phyloP scores from a whole-genome alignment of 2,329 filamentous ascomycete genomes.

The Aspergillus texensis region DNA sequence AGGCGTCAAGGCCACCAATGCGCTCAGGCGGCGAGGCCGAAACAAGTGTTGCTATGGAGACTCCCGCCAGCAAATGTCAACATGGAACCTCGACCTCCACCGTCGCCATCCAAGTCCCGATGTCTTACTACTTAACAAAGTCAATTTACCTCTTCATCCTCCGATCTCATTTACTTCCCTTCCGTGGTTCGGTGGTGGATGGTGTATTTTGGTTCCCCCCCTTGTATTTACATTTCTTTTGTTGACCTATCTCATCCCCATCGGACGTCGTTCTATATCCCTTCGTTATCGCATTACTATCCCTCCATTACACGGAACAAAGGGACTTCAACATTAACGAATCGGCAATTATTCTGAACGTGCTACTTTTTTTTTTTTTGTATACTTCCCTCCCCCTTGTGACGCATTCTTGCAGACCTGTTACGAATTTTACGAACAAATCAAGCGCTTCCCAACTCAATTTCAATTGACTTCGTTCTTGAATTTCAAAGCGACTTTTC shows the following conservation, averaged over 20 bases:
- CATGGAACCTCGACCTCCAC: conserved; percentile 18
- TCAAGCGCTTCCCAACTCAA: conserved; percentile 4
- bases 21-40: conserved; percentile 14
- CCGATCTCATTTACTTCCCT: conserved; percentile 18
- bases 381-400: conserved; percentile 6
- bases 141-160: conserved; percentile 11
- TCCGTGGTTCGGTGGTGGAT: conserved; percentile 16
- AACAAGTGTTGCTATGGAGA: conserved; percentile 34
- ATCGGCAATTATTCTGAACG: conserved; percentile 19
- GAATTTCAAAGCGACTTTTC: conserved; percentile 1
- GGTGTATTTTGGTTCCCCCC: conserved; percentile 13
- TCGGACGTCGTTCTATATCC: conserved; percentile 14
- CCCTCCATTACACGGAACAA: conserved; percentile 12
- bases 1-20: conserved; percentile 15
- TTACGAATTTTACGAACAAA: conserved; percentile 22
- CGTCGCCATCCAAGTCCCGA: conserved; percentile 22
- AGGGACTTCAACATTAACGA: conserved; percentile 17
- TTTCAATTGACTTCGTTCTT: conserved; percentile 1
- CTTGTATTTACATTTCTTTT: conserved; percentile 17
- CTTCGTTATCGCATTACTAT: conserved; percentile 27
- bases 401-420: conserved; percentile 14
- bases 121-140: conserved; percentile 8
- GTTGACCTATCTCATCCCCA: background rate
- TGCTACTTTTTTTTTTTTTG: conserved; percentile 7
- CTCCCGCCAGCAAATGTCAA: conserved; percentile 35